These are phyloP conservation scores for Fusarium chuoi DNA, from an alignment of 2,329 filamentous ascomycete genomes.

Conservation along the genomic window DNA sequence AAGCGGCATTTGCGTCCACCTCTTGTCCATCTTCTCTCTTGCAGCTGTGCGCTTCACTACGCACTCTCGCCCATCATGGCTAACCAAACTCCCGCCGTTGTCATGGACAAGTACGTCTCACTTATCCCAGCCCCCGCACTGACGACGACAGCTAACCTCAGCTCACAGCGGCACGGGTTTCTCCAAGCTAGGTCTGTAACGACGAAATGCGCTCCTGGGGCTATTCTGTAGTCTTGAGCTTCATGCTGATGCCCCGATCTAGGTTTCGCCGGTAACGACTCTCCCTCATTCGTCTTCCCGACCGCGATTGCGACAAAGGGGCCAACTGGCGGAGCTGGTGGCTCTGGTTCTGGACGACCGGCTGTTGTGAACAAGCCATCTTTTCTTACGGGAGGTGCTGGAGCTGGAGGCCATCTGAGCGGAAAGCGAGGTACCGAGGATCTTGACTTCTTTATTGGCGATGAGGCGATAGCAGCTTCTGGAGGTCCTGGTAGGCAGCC, in stretches of 20 bases:
- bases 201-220: conserved; percentile 14
- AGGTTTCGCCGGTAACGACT: conserved; percentile 99
- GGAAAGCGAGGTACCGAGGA: conserved; percentile 97
- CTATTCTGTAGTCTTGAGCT: conserved; percentile 3
- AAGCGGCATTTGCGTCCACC: conserved; percentile 25
- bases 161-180: conserved; percentile 91
- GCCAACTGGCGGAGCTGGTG: conserved; percentile 73
- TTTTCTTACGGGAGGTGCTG: conserved; percentile 91
- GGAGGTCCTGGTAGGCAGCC: conserved; percentile 76
- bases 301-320: conserved; percentile 98
- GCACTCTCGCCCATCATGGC: conserved; percentile 72
- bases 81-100: conserved; percentile 99
- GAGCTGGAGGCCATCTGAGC: conserved; percentile 82
- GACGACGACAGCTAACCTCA: conserved; percentile 47
- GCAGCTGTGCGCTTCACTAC: conserved; percentile 36
- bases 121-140: conserved; percentile 46
- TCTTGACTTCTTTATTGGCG: conserved; percentile 98
- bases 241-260: conserved; percentile 42
- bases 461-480: conserved; percentile 88
- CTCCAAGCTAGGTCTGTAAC: conserved; percentile 89
- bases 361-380: conserved; percentile 94
- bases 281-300: conserved; percentile 98
- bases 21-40: conserved; percentile 12
- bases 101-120: conserved; percentile 99
- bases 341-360: conserved; percentile 87